phyloP scores from a whole-genome alignment of 2,329 filamentous ascomycete species.

The Arthrobotrys megalospora region DNA sequence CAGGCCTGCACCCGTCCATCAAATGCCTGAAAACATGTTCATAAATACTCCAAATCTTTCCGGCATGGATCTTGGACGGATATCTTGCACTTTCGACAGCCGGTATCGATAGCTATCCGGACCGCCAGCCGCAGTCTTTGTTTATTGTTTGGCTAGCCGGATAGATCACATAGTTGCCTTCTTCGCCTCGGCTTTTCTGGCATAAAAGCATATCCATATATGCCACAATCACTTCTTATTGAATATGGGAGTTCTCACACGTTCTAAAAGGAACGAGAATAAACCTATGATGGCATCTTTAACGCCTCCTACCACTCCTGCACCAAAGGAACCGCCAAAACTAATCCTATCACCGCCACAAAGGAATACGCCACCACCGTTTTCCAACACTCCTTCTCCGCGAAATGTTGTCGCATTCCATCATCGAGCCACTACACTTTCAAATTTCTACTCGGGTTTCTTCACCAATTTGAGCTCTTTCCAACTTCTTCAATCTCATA shows the following conservation, averaged over 20 bases:
- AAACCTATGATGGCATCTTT: conserved; percentile 2
- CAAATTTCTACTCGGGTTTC: conserved; percentile 31
- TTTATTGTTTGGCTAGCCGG: not conserved
- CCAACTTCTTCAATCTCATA: conserved; percentile 35
- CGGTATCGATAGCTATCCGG: conserved; percentile 1
- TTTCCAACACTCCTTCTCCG: not conserved
- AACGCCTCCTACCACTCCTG: not conserved
- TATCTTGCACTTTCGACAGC: conserved; percentile 16
- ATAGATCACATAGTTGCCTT: not conserved
- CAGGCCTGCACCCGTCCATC: conserved; percentile 2
- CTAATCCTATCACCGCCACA: conserved; percentile 15
- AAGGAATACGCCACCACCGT: conserved; percentile 12
- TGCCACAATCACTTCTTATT: not conserved
- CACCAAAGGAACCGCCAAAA: conserved; percentile 9
- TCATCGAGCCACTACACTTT: conserved; percentile 18
- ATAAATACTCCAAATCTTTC: conserved; percentile 15
- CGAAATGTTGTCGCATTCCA: conserved; percentile 20
- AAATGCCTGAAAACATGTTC: conserved; percentile 11
- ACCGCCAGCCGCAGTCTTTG: not conserved
- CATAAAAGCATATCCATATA: not conserved
- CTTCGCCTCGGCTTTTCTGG: not conserved
- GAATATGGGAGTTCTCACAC: conserved; percentile 6
- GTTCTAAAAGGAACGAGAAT: conserved; percentile 6
- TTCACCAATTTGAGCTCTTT: conserved; percentile 40
- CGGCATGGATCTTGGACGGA: conserved; percentile 1